Base-by-base conservation (phyloP, 495 filamentous ascomycete genomes). In the Cairneyella variabilis region DNA sequence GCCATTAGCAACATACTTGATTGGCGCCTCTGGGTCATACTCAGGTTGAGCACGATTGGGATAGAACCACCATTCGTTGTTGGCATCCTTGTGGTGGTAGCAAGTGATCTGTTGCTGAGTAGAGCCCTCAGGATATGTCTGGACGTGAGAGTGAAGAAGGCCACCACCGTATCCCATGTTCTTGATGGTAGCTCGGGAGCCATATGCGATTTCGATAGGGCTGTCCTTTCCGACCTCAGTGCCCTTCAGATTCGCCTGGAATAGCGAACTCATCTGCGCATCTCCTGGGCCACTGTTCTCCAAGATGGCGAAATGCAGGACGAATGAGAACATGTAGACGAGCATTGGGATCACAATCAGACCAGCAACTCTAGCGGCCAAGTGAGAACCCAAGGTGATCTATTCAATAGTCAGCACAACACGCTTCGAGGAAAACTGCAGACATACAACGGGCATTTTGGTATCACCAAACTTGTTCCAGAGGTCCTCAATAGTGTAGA, bases 11-110 rank as follows among this genome's bases (percentile, higher is more conserved):
- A 96, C 79, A 65, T 83, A 95, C 54, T 82, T 80, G 37, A 74
- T 68, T 41, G 91, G 73, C 27, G 75, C 82, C 26, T 87, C 82
- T 2, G 80, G 68, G 61, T 90, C 78, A 62, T 83, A 95, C n/a
- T 88, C 85, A 3, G 76, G 67, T 28, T 92, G 77, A 26, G 74
- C 60, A 37, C 93, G 86, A 71, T 90, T 93, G 16, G 93, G 95
- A 64, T 96, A 96, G 67, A 98, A 95, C 69, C 91, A 97, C 93
- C 93, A 98, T 71, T 98, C 95, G 63, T 98, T 98, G 75, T 98
- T 98, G 60, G 93, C 82, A 79, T 98, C 93, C 66, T 98, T 98
- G 76, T 98, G 93, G 69, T 98, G 93, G 67, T 98, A 98, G 73
- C 93, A 98, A 26, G 93, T 98, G 48, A 98, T 86, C 69, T 98